Percentiles rank a stretch among this genome's conserved stretches.
Evolutionary conservation across 306 rosid species (phyloP).

Genomic region (Parietaria judaica): DNA sequence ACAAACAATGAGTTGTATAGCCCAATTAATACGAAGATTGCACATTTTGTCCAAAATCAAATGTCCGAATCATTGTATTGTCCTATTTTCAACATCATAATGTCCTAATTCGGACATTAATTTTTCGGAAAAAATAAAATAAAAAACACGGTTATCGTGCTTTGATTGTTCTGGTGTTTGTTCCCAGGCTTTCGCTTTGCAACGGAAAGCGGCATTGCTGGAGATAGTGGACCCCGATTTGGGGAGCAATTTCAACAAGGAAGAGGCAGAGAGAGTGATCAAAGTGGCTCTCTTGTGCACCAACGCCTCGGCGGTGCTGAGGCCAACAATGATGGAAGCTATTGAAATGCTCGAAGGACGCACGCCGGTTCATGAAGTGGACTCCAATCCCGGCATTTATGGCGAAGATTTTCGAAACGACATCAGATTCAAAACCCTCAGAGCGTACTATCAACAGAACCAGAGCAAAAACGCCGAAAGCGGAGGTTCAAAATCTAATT

Average conservation of each 20-base stretch:
- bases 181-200: constrained; percentile 15
- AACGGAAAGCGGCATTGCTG: background rate
- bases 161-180: too few species aligned
- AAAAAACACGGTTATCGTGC: too few species aligned
- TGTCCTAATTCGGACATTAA: background rate
- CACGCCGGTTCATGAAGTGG: background rate
- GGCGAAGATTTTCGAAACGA: background rate
- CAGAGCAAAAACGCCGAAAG: background rate
- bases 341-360: constrained; percentile 16
- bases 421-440: constrained; percentile 4
- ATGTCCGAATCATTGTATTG: too few species aligned
- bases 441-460: constrained; percentile 6
- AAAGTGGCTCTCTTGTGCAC: constrained; percentile 20
- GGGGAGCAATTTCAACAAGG: constrained; percentile 5
- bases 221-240: constrained; percentile 14
- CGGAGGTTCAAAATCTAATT: background rate
- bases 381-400: constrained; percentile 1
- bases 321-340: constrained; percentile 20
- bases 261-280: constrained; percentile 4
- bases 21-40: too few species aligned
- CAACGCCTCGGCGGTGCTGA: constrained; percentile 14
- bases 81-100: too few species aligned
- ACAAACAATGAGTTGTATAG: too few species aligned
- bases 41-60: too few species aligned
- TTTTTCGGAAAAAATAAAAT: too few species aligned